Base-by-base conservation (phyloP, 2,329 filamentous ascomycete species). In the Fusarium multiceps region DNA sequence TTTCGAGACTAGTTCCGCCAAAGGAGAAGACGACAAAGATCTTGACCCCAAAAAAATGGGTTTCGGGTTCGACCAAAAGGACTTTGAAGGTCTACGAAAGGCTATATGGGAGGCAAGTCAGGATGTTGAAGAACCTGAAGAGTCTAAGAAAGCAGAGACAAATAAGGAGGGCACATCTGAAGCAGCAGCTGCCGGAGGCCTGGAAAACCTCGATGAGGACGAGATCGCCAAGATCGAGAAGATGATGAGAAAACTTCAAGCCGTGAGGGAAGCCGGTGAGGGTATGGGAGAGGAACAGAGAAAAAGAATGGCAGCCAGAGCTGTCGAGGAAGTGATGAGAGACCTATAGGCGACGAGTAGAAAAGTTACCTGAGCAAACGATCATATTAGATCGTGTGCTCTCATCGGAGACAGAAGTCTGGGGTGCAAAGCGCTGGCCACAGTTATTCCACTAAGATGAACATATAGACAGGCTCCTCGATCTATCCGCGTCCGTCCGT, bases 191-290 rank as follows among this genome's bases (percentile, higher is more conserved):
- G 5, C 73, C 78, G 20, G 80, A 80, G 79, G 83, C 6, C 56
- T 83, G 4, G 80, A 78, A 18, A 83, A 85, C 9, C 54, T 83
- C 3, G 80, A 79, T n/a, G 82, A 85, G 1, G 82, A 86, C 7
- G 86, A 88, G 34, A 83, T 91, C 18, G 83, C 85, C 72, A 87
- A 88, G 76, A 76, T 92, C 30, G 88, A 90, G 72, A 79, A 80
- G 54, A 87, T 91, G 85, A 90, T 92, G 87, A 79, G 83, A 51
- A 90, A 87, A 77, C 80, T 92, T 64, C 87, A 88, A 77, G 88
- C 88, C 3, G 87, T 87, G 11, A 80, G 84, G 74, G 88, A 91
- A 56, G 84, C 88, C 68, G 88, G 85, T 30, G 85, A 86, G 14
- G 87, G 86, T 11, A 75, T 92, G 77, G 83, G 87, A 2, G 86